Conservation (phyloP, 805 yeast species). For the Candida nanaspora region DNA sequence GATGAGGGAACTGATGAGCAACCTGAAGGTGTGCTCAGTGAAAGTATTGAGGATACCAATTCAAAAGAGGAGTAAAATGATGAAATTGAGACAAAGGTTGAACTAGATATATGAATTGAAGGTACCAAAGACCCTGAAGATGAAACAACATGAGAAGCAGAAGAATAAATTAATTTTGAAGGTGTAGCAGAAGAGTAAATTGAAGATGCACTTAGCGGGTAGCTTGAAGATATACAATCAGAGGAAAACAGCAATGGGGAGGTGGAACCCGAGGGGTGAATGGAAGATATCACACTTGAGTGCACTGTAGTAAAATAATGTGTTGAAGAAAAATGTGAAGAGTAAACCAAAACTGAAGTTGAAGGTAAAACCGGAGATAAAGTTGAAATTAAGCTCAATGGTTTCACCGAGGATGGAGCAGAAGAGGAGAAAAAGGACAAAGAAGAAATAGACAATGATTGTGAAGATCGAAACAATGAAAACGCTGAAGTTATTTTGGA, state of each 20-base stretch:
- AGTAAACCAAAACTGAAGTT: background rate
- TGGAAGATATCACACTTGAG: background rate
- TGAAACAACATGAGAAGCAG: background rate
- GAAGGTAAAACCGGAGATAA: background rate
- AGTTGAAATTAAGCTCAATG: background rate
- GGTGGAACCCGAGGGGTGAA: too few species aligned
- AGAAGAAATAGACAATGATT: background rate
- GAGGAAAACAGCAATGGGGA: too few species aligned
- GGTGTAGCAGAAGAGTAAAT: background rate
- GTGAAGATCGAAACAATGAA: background rate
- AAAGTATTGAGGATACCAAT: background rate
- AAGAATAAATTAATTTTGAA: background rate
- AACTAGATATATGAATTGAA: background rate
- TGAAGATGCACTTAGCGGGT: background rate
- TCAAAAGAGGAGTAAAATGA: background rate
- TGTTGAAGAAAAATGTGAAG: background rate
- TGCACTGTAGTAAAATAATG: background rate
- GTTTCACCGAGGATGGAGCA: background rate
- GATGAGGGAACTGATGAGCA: constrained; percentile 1
- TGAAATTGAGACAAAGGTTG: too few species aligned
- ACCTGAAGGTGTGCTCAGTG: constrained; percentile 2
- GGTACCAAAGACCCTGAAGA: background rate
- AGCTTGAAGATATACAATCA: background rate
- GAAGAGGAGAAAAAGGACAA: background rate
- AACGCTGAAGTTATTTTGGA: background rate